Conservation (phyloP, 2,329 filamentous ascomycete genomes). For the Trichoderma pleuroti region DNA sequence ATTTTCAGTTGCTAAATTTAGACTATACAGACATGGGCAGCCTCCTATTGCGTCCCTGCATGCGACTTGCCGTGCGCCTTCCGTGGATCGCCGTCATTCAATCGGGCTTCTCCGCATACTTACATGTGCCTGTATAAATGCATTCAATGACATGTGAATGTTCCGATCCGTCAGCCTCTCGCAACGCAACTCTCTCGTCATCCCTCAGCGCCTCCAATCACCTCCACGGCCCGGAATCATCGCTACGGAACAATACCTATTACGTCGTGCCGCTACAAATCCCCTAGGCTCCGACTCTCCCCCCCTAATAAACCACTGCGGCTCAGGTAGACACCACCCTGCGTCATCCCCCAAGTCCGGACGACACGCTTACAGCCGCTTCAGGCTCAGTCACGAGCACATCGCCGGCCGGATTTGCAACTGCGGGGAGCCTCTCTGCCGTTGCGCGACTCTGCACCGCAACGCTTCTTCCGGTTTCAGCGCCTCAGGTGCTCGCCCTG, state of each 20-base stretch:
- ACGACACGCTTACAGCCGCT: not conserved
- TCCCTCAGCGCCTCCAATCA: not conserved
- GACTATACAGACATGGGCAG: not conserved
- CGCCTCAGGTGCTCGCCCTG: constrained; percentile 14
- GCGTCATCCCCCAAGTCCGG: constrained; percentile 7
- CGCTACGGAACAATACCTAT: not conserved
- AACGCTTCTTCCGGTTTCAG: constrained; percentile 13
- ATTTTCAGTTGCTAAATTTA: not conserved
- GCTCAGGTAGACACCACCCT: constrained; percentile 4
- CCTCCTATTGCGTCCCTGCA: not conserved
- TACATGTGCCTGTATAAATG: not conserved
- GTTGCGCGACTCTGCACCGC: not conserved
- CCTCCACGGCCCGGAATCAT: not conserved
- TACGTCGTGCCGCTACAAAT: not conserved
- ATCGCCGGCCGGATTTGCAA: not conserved
- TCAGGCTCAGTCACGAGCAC: constrained; percentile 13
- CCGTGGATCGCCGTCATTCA: not conserved
- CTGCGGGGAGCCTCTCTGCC: constrained; percentile 9
- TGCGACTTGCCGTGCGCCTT: not conserved
- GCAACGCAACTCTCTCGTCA: not conserved
- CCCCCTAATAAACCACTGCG: not conserved
- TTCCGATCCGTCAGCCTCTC: not conserved
- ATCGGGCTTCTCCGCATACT: not conserved
- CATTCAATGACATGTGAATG: constrained; percentile 9
- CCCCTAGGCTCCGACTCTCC: not conserved